phyloP scores from a whole-genome alignment of 1,284 basidiomycete genomes.

The Golubevia sp. region DNA sequence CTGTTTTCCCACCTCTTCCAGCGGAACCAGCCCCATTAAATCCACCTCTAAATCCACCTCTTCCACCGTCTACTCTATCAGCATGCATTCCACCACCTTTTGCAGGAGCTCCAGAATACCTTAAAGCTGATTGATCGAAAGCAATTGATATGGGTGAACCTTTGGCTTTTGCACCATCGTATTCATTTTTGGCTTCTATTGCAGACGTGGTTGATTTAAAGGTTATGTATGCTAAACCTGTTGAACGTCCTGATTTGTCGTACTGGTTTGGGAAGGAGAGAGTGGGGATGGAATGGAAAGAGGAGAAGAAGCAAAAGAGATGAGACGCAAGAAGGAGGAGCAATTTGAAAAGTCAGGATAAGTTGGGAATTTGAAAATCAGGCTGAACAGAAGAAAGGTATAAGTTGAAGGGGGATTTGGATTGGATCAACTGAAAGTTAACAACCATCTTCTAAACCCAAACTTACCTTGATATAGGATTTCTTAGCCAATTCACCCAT shows the following conservation, averaged over 20 bases:
- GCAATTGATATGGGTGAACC: slow-evolving; percentile 62
- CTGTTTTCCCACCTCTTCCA: too few species aligned
- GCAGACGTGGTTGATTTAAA: slow-evolving; percentile 81
- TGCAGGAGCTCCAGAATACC: too few species aligned
- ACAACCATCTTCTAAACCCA: too few species aligned
- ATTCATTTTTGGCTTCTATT: slow-evolving; percentile 79
- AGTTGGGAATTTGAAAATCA: slow-evolving; percentile 1
- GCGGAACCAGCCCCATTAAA: too few species aligned
- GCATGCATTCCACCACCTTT: neutral
- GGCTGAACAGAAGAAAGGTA: neutral
- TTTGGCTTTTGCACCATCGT: slow-evolving; percentile 86
- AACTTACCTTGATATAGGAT: neutral
- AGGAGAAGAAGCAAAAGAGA: slow-evolving; percentile 30
- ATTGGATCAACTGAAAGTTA: too few species aligned
- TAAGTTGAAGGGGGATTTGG: too few species aligned
- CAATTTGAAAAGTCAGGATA: neutral
- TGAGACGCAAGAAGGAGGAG: slow-evolving; percentile 14
- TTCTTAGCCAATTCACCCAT: neutral
- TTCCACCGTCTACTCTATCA: slow-evolving; percentile 18
- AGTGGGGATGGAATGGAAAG: slow-evolving; percentile 64
- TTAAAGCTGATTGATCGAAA: neutral
- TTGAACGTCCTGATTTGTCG: slow-evolving; percentile 91
- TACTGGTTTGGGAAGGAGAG: slow-evolving; percentile 68
- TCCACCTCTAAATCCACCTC: slow-evolving; percentile 60
- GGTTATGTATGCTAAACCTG: slow-evolving; percentile 79